Evolutionary conservation across 1,284 basidiomycete genomes (phyloP).

Genomic region (Meira nashicola): DNA sequence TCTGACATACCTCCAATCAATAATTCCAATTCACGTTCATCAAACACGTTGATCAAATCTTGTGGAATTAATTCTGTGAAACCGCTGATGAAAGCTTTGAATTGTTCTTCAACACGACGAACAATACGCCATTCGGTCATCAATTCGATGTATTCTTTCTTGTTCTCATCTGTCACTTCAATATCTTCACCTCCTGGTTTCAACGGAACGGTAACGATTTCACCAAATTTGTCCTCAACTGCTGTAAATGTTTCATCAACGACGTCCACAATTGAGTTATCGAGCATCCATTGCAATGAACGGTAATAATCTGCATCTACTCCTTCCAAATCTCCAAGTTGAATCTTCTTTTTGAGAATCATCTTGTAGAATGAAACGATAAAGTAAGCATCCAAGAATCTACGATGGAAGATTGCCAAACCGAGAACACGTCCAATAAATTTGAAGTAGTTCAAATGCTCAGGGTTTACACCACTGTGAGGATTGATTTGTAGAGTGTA

Average conservation of each 20-base stretch:
- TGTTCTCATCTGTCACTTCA: constrained; percentile 91
- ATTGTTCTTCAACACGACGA: constrained; percentile 90
- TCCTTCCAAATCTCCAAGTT: constrained; percentile 47
- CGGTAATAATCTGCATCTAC: constrained; percentile 64
- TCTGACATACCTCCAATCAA: constrained; percentile 98
- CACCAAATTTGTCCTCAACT: constrained; percentile 97
- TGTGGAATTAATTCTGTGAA: constrained; percentile 91
- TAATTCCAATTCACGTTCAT: constrained; percentile 86
- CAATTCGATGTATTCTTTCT: constrained; percentile 94
- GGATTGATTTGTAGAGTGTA: constrained; percentile 98
- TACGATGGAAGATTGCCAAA: constrained; percentile 93
- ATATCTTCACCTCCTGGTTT: constrained; percentile 79
- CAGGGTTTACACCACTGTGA: constrained; percentile 93
- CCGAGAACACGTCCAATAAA: constrained; percentile 93
- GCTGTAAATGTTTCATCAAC: constrained; percentile 52
- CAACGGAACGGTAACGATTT: constrained; percentile 87
- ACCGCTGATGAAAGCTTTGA: constrained; percentile 90
- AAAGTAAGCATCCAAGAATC: constrained; percentile 98
- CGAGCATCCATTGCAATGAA: constrained; percentile 85
- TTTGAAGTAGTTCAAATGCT: constrained; percentile 99
- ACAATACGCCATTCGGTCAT: constrained; percentile 88
- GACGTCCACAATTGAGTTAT: constrained; percentile 50
- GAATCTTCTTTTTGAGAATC: constrained; percentile 58
- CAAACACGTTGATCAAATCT: constrained; percentile 93
- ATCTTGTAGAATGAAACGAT: constrained; percentile 99